Base-by-base conservation (phyloP, 1,284 basidiomycete species). In the Sporisorium graminicola region DNA sequence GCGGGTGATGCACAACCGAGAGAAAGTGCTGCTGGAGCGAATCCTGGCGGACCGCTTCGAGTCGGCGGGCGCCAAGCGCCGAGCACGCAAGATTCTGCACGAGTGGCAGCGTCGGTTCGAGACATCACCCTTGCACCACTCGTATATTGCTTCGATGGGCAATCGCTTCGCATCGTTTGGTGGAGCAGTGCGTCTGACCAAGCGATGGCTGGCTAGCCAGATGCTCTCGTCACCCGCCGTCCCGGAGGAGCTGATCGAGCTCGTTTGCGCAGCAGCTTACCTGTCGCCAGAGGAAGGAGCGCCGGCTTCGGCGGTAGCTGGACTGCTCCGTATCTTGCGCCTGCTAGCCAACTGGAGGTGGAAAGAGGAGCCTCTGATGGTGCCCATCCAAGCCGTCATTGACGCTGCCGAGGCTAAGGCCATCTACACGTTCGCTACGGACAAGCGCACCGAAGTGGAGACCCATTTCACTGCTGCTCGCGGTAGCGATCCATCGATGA, bases 151-250 rank as follows among this genome's bases (percentile, higher is more conserved):
- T 1, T 90, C 92, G 2, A 87, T 99, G 40, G 91, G 91, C 57
- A 94, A 97, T 84, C 90, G 90, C 51, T 92, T 91, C 82, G 87
- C 91, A 0, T 92, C 94, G 7, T 97, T 92, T 83, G 89, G 93
- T 2, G 91, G 92, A 7, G 95, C 95, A 0, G 92, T 93, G 22
- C 89, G 97, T 29, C 88, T 99, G 24, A 90, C 93, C 44, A 96
- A 98, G 87, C 90, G 97, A 55, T 99, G 97, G 97, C 87, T 98
- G 52, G 90, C 92, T 0, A 88, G 92, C 1, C 97, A 99, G 86
- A 93, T 96, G 92, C 89, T 98, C 24, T 65, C 79, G 14, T 88
- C 93, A 18, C 87, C 89, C 1, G 91, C 94, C 76, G 87, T 95
- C 46, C 88, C 89, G 6, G 89, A 91, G 61, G 94, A 98, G 85